These are phyloP conservation scores for Rhypophila decipiens DNA, from an alignment of 495 filamentous ascomycete species.

Conservation along the genomic window DNA sequence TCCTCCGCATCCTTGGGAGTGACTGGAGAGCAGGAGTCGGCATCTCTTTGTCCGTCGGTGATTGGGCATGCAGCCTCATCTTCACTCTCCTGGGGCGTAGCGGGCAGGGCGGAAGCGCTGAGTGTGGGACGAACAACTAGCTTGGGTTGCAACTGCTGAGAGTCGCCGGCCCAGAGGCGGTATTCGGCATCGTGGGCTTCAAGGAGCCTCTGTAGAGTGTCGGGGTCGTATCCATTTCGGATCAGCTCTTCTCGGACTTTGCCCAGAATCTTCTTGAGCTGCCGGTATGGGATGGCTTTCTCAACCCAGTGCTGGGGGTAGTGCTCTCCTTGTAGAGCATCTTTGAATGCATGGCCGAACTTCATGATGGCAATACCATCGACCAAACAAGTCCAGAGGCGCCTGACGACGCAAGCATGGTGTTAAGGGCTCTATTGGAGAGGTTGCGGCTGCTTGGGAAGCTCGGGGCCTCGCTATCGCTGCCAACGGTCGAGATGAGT, in stretches of 20 bases:
- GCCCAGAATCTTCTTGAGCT: constrained; percentile 71
- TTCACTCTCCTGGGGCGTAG: background rate
- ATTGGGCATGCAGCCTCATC: background rate
- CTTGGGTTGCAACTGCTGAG: constrained; percentile 17
- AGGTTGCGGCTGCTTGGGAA: no score
- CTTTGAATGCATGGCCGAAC: constrained; percentile 63
- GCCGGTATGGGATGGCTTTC: constrained; percentile 62
- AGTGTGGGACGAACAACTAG: constrained; percentile 19
- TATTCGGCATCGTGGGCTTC: constrained; percentile 39
- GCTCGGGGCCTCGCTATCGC: background rate
- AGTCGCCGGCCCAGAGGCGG: constrained; percentile 33
- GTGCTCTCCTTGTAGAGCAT: constrained; percentile 48
- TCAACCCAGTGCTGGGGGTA: constrained; percentile 63
- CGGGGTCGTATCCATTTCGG: constrained; percentile 52
- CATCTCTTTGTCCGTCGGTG: background rate
- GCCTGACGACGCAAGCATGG: constrained; percentile 19
- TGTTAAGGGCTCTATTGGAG: no score
- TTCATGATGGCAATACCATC: constrained; percentile 49
- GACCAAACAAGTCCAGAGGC: constrained; percentile 12
- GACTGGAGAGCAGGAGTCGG: background rate
- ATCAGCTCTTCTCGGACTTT: constrained; percentile 56
- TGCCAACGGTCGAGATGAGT: no score
- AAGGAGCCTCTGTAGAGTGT: constrained; percentile 50
- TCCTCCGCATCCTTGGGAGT: background rate
- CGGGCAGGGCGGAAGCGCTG: background rate